Base-by-base conservation (phyloP, 2,329 filamentous ascomycete genomes). In the Neonectria faginata region DNA sequence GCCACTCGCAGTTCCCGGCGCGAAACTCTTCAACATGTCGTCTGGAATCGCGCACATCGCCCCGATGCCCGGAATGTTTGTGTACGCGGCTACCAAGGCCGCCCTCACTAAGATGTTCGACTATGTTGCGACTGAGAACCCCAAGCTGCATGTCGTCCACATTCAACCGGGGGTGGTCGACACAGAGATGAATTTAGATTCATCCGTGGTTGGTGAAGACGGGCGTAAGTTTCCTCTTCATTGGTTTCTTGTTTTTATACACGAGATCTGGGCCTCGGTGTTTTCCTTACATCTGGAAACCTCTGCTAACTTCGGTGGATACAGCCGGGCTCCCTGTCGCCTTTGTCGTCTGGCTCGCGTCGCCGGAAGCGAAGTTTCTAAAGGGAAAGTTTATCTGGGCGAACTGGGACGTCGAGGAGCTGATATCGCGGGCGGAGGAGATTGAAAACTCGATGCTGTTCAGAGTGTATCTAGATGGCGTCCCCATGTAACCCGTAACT, bases 141-240 rank as follows among this genome's bases (percentile, higher is more conserved):
- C 80, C 0, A 64, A 73, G 0, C 33, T 83, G 1, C 70, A 75
- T 11, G 71, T 83, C 16, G 75, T 78, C 18, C 74, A 74, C 47
- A 69, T 81, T 1, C 82, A 84, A 8, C 81, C 82, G 1, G 82
- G 82, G 0, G 70, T 79, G 2, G 71, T 83, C 3, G 74, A 72
- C 7, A 82, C 79, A 0, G 79, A 77, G 3, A 78, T 81, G 5
- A 25, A 41, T 3, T 18, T n/a, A 22, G 27, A 29, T 45, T 45
- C 9, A 33, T 41, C 31, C 8, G 11, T 27, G 14, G 20, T 44
- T 6, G 39, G 39, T 3, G 14, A 33, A 18, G 52, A 42, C 20
- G 33, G 29, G 20, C n/a, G 33, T 31, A 55, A 55, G 52, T 41
- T 42, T 54, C 5, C 11, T 12, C 10, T 14, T 44, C 10, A 1